phyloP scores from a whole-genome alignment of 164 flowering plant species.

The Nymphaea colorata region DNA sequence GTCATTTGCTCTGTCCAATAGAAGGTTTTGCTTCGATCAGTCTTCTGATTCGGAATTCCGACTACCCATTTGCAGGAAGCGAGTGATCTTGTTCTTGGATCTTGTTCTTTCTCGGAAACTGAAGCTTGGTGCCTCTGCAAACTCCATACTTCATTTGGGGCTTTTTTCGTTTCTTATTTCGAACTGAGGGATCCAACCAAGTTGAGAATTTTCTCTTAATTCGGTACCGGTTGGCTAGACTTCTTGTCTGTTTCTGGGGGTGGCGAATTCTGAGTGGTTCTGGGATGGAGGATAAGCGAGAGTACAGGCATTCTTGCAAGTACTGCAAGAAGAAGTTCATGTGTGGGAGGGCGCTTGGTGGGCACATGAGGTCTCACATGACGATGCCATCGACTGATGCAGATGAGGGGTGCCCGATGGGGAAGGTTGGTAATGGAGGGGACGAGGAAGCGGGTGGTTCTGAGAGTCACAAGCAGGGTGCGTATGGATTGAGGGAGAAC shows the following conservation, averaged over 20 bases:
- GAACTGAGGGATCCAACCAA: background rate
- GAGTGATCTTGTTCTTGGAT: slow-evolving; percentile 8
- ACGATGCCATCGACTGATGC: slow-evolving; percentile 20
- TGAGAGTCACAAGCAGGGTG: slow-evolving; percentile 11
- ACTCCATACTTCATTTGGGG: background rate
- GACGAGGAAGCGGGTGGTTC: background rate
- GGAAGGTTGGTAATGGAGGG: slow-evolving; percentile 15
- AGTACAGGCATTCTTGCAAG: slow-evolving; percentile 51
- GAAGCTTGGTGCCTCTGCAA: too few relatives aligned
- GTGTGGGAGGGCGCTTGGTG: slow-evolving; percentile 85
- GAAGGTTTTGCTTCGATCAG: background rate
- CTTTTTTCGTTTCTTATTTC: background rate
- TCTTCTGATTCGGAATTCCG: slow-evolving; percentile 8
- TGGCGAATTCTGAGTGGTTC: background rate
- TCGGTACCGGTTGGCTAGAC: background rate
- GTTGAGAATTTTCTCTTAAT: background rate
- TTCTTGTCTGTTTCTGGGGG: slow-evolving; percentile 5
- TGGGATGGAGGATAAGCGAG: slow-evolving; percentile 28
- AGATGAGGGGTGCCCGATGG: slow-evolving; percentile 19
- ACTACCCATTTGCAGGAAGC: background rate
- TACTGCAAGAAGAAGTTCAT: slow-evolving; percentile 61
- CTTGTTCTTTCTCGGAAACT: slow-evolving; percentile 21
- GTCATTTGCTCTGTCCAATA: background rate
- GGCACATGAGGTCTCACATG: slow-evolving; percentile 93
- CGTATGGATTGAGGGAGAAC: slow-evolving; percentile 61